phyloP scores from a whole-genome alignment of 768 basidiomycete species.

The Lactarius psammicola region DNA sequence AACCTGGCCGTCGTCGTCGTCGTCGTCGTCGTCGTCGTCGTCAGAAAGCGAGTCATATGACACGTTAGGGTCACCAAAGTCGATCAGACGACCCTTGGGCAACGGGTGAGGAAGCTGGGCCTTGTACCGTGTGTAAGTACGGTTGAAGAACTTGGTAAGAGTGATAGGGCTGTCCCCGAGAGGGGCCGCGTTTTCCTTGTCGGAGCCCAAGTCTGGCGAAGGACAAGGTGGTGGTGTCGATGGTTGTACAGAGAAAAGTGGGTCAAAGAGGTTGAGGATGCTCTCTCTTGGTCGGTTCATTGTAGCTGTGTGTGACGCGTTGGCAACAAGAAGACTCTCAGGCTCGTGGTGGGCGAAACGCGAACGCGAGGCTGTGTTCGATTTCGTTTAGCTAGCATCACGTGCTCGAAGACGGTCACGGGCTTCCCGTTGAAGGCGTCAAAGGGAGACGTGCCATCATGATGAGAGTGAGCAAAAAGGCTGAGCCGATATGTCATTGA shows the following conservation, averaged over 20 bases:
- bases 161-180: slow-evolving; percentile 20
- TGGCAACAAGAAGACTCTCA: neutral
- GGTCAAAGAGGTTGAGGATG: slow-evolving; percentile 29
- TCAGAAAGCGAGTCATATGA: slow-evolving; percentile 16
- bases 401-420: no score
- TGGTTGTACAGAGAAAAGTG: slow-evolving; percentile 15
- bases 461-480: no score
- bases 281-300: slow-evolving; percentile 29
- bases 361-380: neutral
- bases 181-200: slow-evolving; percentile 28
- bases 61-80: slow-evolving; percentile 14
- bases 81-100: slow-evolving; percentile 21
- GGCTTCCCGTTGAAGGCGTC: no score
- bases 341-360: neutral
- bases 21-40: neutral
- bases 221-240: slow-evolving; percentile 4
- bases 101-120: slow-evolving; percentile 5
- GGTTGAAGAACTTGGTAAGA: slow-evolving; percentile 29
- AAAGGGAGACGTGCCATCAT: no score
- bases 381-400: neutral
- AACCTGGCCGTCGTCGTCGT: neutral
- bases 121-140: slow-evolving; percentile 24
- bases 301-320: neutral
- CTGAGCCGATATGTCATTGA: no score
- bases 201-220: slow-evolving; percentile 26